phyloP scores from a whole-genome alignment of 768 basidiomycete species.

The Xanthoconium stramineum region DNA sequence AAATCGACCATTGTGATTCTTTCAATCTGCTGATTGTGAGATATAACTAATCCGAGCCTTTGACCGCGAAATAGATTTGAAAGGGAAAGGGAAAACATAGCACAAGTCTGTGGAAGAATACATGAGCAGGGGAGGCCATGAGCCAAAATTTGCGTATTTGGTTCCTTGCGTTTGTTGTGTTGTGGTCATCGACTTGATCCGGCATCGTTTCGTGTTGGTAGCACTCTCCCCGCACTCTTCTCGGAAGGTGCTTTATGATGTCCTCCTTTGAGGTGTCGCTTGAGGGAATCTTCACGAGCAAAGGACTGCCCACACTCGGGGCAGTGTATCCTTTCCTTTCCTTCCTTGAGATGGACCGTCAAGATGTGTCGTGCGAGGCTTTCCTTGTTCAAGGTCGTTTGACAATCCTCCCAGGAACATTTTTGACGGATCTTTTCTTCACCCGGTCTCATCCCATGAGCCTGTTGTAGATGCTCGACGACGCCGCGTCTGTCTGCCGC shows the following conservation, averaged over 20 bases:
- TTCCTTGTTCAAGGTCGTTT: constrained; percentile 24
- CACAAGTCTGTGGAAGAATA: too few relatives aligned
- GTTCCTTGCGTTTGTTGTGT: too few relatives aligned
- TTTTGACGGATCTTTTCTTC: constrained; percentile 13
- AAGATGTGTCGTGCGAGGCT: constrained; percentile 27
- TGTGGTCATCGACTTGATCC: background rate
- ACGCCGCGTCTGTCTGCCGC: constrained; percentile 14
- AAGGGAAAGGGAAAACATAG: too few relatives aligned
- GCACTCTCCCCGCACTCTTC: background rate
- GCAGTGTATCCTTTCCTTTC: constrained; percentile 15
- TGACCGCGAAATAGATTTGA: too few relatives aligned
- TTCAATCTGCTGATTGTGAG: too few relatives aligned
- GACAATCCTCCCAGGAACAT: constrained; percentile 23
- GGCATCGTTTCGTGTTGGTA: background rate
- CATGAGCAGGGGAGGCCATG: too few relatives aligned
- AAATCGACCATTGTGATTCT: too few relatives aligned
- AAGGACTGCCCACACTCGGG: constrained; percentile 15
- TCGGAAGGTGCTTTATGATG: constrained; percentile 4
- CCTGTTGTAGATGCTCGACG: constrained; percentile 13
- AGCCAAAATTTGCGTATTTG: too few relatives aligned
- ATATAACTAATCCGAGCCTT: too few relatives aligned
- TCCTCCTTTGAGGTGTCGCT: constrained; percentile 21
- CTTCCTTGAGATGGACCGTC: constrained; percentile 23
- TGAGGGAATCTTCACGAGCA: constrained; percentile 31
- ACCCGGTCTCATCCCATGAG: constrained; percentile 13